Evolutionary conservation across 2,329 filamentous ascomycete genomes (phyloP).

Genomic region (Colletotrichum tamarilloi): DNA sequence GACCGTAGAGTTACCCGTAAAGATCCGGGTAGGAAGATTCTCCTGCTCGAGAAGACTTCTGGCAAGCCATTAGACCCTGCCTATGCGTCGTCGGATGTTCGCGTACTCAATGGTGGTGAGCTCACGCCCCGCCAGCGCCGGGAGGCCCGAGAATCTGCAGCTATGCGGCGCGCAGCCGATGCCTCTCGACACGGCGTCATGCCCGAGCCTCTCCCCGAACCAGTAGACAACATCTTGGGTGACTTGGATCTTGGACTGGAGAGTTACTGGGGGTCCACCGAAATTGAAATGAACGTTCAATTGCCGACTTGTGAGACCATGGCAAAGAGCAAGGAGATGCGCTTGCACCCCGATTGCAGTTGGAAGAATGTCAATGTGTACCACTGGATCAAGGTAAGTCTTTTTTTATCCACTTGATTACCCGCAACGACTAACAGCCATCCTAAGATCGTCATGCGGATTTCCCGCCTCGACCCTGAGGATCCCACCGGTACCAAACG

Average conservation of each 20-base stretch:
- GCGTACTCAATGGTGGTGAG: conserved; percentile 83
- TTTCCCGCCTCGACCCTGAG: conserved; percentile 84
- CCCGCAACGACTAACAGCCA: conserved; percentile 2
- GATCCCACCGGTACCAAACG: conserved; percentile 79
- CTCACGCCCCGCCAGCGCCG: conserved; percentile 63
- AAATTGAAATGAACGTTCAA: conserved; percentile 95
- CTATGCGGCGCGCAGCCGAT: conserved; percentile 64
- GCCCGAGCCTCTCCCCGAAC: conserved; percentile 59
- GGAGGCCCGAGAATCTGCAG: conserved; percentile 59
- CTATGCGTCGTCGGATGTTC: conserved; percentile 80
- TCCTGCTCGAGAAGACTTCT: conserved; percentile 88
- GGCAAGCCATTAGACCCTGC: conserved; percentile 79
- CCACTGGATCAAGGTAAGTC: conserved; percentile 91
- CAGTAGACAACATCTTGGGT: conserved; percentile 79
- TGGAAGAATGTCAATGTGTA: conserved; percentile 95
- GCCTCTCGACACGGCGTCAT: conserved; percentile 54
- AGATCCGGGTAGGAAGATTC: conserved; percentile 84
- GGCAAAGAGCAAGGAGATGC: conserved; percentile 74
- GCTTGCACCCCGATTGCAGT: conserved; percentile 89
- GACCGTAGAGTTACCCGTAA: conserved; percentile 87
- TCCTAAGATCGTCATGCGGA: conserved; percentile 88
- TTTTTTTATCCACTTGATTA: too few species aligned
- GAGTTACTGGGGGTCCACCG: conserved; percentile 84
- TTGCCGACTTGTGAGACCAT: conserved; percentile 89
- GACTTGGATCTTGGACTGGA: conserved; percentile 79